Evolutionary conservation across 768 basidiomycete genomes (phyloP), one percentile per base, ranked within the genome.

Genomic region (Leccinum longicurvipes): DNA sequence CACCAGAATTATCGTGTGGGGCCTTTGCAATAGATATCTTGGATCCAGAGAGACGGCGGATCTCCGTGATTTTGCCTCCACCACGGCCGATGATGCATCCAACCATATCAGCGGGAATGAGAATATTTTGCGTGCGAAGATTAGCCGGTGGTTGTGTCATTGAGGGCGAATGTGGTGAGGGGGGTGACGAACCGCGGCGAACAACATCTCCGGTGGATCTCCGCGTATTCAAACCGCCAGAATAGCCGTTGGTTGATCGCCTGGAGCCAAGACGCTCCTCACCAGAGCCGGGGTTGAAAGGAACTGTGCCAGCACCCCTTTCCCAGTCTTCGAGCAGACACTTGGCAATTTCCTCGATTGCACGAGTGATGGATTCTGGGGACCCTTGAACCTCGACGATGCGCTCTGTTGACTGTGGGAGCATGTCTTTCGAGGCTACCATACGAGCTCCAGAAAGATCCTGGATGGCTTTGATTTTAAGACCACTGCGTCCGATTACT

Each of bases 31-130:
- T 99, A 54, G 90, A 93, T 72, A 99, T 99, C 77, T 94, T 93
- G 64, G 92, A 96, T 39, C 97, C 97, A 59, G 93, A 97, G 45
- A 98, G 84, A 55, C 96, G 91, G 65, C 97, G 91, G 70, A 99
- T 99, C 74, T 99, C 97, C 51, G 96, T 98, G 66, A 99, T 99
- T 82, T 98, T 98, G 62, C 92, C 90, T 28, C 96, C 96, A 71
- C 88, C 92, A 61, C 94, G 91, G 57, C 96, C 96, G 66, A 98
- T 98, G 76, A 90, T 91, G 70, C 90, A 92, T 56, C 87, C 95
- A 60, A 99, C 97, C 97, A 99, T 99, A 77, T 99, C 97, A 60
- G 91, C 91, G 34, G 97, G 97, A 67, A 99, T 98, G 64, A 97
- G 96, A 64, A 99, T 98, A 74, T 96, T 98, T 76, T 99, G 97